Evolutionary conservation across 2,329 filamentous ascomycete species (phyloP), one percentile per base, ranked within the genome.

Genomic region (Fusarium sp.): DNA sequence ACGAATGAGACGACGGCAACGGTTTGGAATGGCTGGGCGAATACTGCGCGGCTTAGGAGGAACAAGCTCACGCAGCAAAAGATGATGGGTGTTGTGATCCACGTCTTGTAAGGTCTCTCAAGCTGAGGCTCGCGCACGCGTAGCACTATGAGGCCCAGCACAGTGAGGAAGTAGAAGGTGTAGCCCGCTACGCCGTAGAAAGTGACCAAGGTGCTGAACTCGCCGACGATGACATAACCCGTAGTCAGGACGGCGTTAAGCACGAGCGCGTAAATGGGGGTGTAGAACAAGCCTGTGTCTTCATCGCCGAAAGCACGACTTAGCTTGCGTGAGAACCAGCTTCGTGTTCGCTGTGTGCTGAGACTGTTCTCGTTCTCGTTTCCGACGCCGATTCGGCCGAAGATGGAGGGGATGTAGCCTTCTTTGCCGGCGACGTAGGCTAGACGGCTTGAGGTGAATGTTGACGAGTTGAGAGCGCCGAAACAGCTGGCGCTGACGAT

Each of bases 41-140:
- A 96, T 16, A 98, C 91, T 5, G 95, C 95, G 60, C 96, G 88
- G 79, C 92, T 95, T 47, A 99, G 89, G 74, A 99, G 83, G 80
- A 99, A 99, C 74, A 99, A 83, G 81, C 94, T 97, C 42, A 99
- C 96, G 80, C 96, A 99, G 88, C 96, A 99, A 82, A 99, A 99
- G 66, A 98, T 96, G 74, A 99, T 96, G 13, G 96, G 96, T 3
- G 96, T 99, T 1, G 93, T 93, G 79, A 99, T 98, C 96, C 96
- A 99, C 4, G 95, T 98, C 81, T 91, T 92, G 84, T 99, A 99
- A 1, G 96, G 96, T 29, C 96, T 86, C 82, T 98, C 95, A 54
- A 99, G 88, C 71, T 92, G 87, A 5, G 96, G 96, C 82, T 99
- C 96, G 71, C 89, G 90, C 34, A 98, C 94, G 34, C 96, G 89